phyloP scores from a whole-genome alignment of 108 stramenopile species.

The Nannochloropsis salina region DNA sequence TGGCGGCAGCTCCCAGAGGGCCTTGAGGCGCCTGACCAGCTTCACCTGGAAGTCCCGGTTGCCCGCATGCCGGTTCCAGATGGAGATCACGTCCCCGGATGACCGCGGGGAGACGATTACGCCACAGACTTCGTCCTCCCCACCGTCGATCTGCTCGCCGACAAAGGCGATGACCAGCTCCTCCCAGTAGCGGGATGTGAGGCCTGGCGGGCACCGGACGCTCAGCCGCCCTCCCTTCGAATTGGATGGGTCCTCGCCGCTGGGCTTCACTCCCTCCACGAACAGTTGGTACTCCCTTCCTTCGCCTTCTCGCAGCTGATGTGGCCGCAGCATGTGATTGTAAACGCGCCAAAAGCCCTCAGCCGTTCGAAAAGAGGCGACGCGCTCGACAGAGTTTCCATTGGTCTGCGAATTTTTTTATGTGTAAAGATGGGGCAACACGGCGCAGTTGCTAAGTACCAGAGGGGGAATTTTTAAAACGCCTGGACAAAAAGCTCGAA shows the following conservation, averaged over 20 bases:
- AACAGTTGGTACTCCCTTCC: slow-evolving; percentile 85
- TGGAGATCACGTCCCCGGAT: slow-evolving; percentile 77
- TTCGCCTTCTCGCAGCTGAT: slow-evolving; percentile 57
- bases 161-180: slow-evolving; percentile 78
- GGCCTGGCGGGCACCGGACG: slow-evolving; percentile 41
- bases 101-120: slow-evolving; percentile 72
- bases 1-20: slow-evolving; percentile 66
- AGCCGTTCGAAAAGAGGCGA: slow-evolving; percentile 68
- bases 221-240: slow-evolving; percentile 82
- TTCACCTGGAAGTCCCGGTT: slow-evolving; percentile 63
- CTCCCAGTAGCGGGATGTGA: slow-evolving; percentile 70
- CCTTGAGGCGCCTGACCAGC: slow-evolving; percentile 71
- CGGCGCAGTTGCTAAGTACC: background rate
- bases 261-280: slow-evolving; percentile 80
- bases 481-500: background rate
- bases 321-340: slow-evolving; percentile 69
- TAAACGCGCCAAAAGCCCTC: slow-evolving; percentile 79
- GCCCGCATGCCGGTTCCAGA: slow-evolving; percentile 72
- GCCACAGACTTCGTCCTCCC: slow-evolving; percentile 63
- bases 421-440: background rate
- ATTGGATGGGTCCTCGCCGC: slow-evolving; percentile 84
- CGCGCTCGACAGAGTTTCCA: slow-evolving; percentile 66
- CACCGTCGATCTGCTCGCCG: slow-evolving; percentile 77
- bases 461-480: background rate
- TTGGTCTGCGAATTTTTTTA: slow-evolving; percentile 42